Conservation (phyloP, 192 early-diverging fungal species). For the Umbelopsis sp. region DNA sequence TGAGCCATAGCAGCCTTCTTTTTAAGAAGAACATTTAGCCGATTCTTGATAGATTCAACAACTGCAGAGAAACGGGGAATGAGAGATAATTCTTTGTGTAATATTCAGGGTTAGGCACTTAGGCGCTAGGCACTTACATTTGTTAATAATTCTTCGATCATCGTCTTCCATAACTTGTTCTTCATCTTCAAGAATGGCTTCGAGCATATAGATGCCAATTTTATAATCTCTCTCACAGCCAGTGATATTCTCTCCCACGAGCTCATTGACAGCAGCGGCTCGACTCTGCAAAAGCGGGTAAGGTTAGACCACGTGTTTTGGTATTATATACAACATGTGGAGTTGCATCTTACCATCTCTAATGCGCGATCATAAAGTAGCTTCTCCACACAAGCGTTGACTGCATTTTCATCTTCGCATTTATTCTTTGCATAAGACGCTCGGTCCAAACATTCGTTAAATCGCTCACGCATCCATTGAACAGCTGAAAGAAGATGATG, state of each 20-base stretch:
- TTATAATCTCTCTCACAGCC: constrained; percentile 77
- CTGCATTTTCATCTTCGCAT: constrained; percentile 52
- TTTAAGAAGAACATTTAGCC: constrained; percentile 28
- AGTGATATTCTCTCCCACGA: constrained; percentile 61
- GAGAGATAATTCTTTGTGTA: too few species aligned
- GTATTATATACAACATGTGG: too few species aligned
- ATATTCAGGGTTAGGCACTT: too few species aligned
- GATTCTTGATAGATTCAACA: constrained; percentile 35
- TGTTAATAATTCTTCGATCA: constrained; percentile 51
- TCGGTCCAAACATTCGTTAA: constrained; percentile 87
- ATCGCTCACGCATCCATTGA: constrained; percentile 88
- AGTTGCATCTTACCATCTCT: constrained; percentile 56
- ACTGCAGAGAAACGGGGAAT: constrained; percentile 11
- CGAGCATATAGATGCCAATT: constrained; percentile 74
- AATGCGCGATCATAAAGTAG: constrained; percentile 74
- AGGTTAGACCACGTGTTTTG: too few species aligned
- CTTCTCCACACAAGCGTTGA: constrained; percentile 62
- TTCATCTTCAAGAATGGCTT: constrained; percentile 66
- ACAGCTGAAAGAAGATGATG: constrained; percentile 47
- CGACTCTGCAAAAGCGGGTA: constrained; percentile 43
- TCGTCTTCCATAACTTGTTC: constrained; percentile 54
- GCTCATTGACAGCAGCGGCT: constrained; percentile 62
- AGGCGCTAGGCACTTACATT: constrained; percentile 42
- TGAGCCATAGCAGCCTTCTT: constrained; percentile 17
- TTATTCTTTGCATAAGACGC: constrained; percentile 68